Evolutionary conservation across 257 asterid species (phyloP).

Genomic region (Haberlea rhodopensis): DNA sequence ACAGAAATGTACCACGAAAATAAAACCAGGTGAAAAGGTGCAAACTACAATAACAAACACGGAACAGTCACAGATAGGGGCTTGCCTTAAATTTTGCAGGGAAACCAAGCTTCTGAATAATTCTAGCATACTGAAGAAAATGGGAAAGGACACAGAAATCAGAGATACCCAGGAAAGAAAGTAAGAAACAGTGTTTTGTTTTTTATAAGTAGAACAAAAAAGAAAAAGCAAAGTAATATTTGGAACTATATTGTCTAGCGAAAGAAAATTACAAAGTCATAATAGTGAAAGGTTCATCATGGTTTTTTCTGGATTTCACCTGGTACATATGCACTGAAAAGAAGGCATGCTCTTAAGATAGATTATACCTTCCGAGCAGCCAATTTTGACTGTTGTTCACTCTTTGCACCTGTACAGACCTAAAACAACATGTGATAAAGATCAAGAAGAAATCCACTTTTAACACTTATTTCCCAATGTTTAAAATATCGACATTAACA

Average conservation of each 20-base stretch:
- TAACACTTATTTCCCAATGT: neutral
- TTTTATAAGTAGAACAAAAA: neutral
- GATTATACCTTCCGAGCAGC: slow-evolving; percentile 41
- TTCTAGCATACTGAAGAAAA: slow-evolving; percentile 33
- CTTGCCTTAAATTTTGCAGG: slow-evolving; percentile 34
- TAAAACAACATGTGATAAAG: slow-evolving; percentile 8
- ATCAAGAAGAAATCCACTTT: neutral
- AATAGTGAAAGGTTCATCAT: neutral
- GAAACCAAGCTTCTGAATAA: slow-evolving; percentile 43
- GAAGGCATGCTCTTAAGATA: slow-evolving; percentile 1
- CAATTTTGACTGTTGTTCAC: slow-evolving; percentile 37
- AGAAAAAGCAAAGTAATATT: neutral
- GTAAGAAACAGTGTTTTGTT: neutral
- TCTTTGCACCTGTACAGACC: slow-evolving; percentile 50
- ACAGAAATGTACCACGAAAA: neutral
- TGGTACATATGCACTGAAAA: neutral
- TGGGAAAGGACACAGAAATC: neutral
- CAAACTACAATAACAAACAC: too few species aligned
- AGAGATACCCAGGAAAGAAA: slow-evolving; percentile 4
- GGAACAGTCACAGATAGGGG: neutral
- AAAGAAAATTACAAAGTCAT: slow-evolving; percentile 1
- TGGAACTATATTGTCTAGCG: neutral
- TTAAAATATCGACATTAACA: neutral
- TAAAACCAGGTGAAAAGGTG: neutral
- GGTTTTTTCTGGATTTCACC: slow-evolving; percentile 5